Base-by-base conservation (phyloP, 2,329 filamentous ascomycete species). In the Raffaelea arxii region DNA sequence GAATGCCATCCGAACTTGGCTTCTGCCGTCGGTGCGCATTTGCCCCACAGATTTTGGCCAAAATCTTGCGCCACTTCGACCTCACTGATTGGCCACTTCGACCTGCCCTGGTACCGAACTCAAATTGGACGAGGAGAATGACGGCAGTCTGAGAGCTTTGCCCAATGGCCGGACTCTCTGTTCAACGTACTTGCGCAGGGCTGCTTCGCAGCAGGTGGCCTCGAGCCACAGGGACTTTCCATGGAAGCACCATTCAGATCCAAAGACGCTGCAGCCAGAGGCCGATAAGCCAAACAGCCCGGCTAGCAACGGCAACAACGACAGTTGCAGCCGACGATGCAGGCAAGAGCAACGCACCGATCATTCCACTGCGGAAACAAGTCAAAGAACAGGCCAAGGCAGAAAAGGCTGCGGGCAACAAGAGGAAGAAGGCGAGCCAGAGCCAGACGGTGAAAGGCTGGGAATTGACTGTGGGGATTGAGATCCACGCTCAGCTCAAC, bases 401-500 rank as follows among this genome's bases (percentile, higher is more conserved):
- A 51, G 65, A 59, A 59, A 75, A 72, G 51, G 58, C 62, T 0
- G 55, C 62, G 0, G 67, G 64, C 11, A 64, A 67, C 48, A 67
- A 65, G 54, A 71, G 70, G 51, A 68, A 70, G 51, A 64, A 65
- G 43, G 73, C 73, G 52, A 59, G 55, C 24, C 62, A 62, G 50
- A 67, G 63, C 41, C 76, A 80, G 60, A 72, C 68, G 18, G 75
- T 78, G 1, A 66, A 72, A 6, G 81, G 82, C 27, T 98, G 92
- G 92, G 87, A 96, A 63, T 71, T 97, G 58, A 96, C 91, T 0
- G 88, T 97, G 24, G 92, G 92, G 51, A 90, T 98, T 55, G 92
- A 98, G 68, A 92, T 98, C 53, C 92, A 98, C 62, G 92, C 92
- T 19, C 91, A 97, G 65, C 74, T 98, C 58, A 95, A 97, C 64